Percentiles rank a stretch among this genome's conserved stretches.
Conservation (phyloP, 2,329 filamentous ascomycete genomes). For the Fusarium sp. region DNA sequence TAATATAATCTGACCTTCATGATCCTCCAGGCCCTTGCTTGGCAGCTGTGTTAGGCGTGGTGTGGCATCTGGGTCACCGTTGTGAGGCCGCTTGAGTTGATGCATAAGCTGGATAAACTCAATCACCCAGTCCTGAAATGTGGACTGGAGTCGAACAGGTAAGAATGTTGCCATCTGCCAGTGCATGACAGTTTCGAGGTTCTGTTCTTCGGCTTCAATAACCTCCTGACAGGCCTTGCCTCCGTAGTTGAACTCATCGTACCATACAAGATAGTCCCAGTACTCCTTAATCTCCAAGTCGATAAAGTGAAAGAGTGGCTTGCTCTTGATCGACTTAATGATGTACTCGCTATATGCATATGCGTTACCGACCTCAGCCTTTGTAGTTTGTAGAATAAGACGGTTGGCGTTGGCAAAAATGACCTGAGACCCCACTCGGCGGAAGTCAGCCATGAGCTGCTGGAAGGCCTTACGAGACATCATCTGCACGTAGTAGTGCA, state of each 20-base stretch:
- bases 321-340: constrained; percentile 94
- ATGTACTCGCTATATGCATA: constrained; percentile 98
- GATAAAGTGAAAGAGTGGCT: constrained; percentile 96
- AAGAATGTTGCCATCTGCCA: constrained; percentile 97
- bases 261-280: constrained; percentile 99
- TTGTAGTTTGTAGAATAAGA: constrained; percentile 93
- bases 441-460: constrained; percentile 96
- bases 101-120: constrained; percentile 98
- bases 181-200: constrained; percentile 93
- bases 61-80: constrained; percentile 62
- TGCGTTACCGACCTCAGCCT: constrained; percentile 95
- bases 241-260: constrained; percentile 98
- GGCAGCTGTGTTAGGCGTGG: constrained; percentile 70
- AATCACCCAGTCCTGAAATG: constrained; percentile 92
- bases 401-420: constrained; percentile 94
- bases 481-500: constrained; percentile 98
- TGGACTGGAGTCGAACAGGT: constrained; percentile 80
- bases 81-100: constrained; percentile 76
- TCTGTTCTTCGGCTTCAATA: constrained; percentile 76
- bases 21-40: constrained; percentile 68
- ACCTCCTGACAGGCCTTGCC: constrained; percentile 91
- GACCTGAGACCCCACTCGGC: constrained; percentile 92
- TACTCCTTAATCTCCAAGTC: constrained; percentile 98
- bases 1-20: constrained; percentile 74
- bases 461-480: constrained; percentile 98